Percentiles rank a stretch among this genome's conserved stretches.
Evolutionary conservation across 306 rosid species (phyloP).

Genomic region (Vicia villosa): DNA sequence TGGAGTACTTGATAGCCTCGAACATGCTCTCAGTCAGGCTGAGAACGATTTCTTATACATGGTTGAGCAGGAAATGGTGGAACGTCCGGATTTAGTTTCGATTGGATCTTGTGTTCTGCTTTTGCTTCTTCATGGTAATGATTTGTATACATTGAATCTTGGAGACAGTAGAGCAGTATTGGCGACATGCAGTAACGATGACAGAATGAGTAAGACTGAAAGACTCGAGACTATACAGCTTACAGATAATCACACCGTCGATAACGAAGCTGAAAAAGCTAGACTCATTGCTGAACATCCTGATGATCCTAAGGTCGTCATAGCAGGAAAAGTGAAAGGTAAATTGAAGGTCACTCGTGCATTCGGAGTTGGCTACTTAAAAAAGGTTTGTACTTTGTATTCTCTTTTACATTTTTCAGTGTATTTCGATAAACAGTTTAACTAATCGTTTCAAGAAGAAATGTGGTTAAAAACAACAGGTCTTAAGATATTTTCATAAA

Average conservation of each 20-base stretch:
- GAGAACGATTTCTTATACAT: conserved; percentile 91
- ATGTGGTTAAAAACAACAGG: not conserved
- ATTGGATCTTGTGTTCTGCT: conserved; percentile 92
- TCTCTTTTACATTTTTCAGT: conserved; percentile 8
- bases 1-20: conserved; percentile 74
- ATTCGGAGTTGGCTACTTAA: conserved; percentile 96
- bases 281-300: conserved; percentile 72
- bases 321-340: conserved; percentile 88
- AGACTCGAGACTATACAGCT: conserved; percentile 78
- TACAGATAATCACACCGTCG: conserved; percentile 86
- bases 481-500: not conserved
- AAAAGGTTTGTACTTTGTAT: conserved; percentile 63
- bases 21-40: conserved; percentile 68
- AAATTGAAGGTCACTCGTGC: conserved; percentile 96
- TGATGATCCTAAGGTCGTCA: conserved; percentile 69
- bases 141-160: conserved; percentile 82
- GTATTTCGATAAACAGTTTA: not conserved
- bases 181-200: conserved; percentile 55
- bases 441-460: not conserved
- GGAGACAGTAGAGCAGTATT: conserved; percentile 95
- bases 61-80: conserved; percentile 99
- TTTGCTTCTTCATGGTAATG: conserved; percentile 84
- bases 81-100: conserved; percentile 93
- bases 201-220: conserved; percentile 38
- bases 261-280: conserved; percentile 69